Evolutionary conservation across 1,139 yeast genomes (phyloP).

Genomic region (Hyphopichia wangnamkhiaoensis): DNA sequence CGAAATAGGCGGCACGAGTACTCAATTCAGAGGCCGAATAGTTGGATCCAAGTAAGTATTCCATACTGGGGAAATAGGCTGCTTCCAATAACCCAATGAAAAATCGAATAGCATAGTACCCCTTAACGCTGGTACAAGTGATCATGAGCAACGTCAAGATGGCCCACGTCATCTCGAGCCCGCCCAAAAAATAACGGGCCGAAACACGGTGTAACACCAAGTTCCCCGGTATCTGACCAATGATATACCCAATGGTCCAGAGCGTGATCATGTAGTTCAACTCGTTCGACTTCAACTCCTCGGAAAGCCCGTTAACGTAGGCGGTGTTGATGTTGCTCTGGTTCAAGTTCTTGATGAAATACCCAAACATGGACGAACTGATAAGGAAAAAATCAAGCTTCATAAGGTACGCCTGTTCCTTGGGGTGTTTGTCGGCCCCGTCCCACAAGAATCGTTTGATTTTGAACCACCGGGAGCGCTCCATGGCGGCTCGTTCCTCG

Average conservation of each 20-base stretch:
- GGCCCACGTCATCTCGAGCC: constrained; percentile 60
- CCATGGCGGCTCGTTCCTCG: constrained; percentile 22
- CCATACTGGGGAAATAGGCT: constrained; percentile 61
- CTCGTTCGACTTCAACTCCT: constrained; percentile 55
- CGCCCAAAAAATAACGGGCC: constrained; percentile 55
- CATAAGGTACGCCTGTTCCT: constrained; percentile 39
- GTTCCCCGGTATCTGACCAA: constrained; percentile 62
- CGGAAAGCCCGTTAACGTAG: constrained; percentile 64
- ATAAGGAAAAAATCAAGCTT: constrained; percentile 49
- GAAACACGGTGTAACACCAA: constrained; percentile 53
- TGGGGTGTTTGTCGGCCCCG: constrained; percentile 48
- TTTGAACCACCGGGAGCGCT: constrained; percentile 8
- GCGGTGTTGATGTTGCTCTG: constrained; percentile 52
- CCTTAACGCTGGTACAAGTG: constrained; percentile 39
- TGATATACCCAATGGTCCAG: constrained; percentile 60
- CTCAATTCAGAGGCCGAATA: constrained; percentile 22
- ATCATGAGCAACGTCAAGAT: constrained; percentile 53
- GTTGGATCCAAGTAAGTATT: constrained; percentile 49
- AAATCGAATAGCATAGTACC: constrained; percentile 58
- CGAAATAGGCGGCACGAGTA: constrained; percentile 51
- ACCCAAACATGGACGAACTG: constrained; percentile 45
- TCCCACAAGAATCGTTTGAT: constrained; percentile 46
- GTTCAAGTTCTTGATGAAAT: constrained; percentile 39
- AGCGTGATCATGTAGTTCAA: constrained; percentile 52
- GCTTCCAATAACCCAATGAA: constrained; percentile 59